Percentiles rank a stretch among this genome's conserved stretches.
phyloP scores from a whole-genome alignment of 164 flowering plant genomes.

The Macadamia tetraphylla region DNA sequence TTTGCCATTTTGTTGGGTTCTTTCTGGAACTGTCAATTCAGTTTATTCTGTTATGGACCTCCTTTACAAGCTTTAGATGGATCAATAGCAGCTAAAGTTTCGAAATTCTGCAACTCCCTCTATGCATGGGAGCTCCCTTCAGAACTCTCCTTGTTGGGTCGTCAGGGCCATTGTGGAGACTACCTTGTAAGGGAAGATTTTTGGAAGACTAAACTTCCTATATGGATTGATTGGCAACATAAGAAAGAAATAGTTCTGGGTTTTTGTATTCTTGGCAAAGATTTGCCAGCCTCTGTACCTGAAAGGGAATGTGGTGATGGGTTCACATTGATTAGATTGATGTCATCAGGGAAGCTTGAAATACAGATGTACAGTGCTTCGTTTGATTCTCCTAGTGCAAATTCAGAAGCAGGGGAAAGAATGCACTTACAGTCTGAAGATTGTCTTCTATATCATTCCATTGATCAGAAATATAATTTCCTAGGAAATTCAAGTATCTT shows the following conservation, averaged over 20 bases:
- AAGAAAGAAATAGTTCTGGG: slow-evolving; percentile 58
- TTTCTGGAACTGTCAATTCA: slow-evolving; percentile 60
- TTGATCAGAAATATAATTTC: slow-evolving; percentile 34
- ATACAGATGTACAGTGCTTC: slow-evolving; percentile 51
- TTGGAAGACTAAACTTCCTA: slow-evolving; percentile 39
- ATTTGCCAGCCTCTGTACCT: slow-evolving; percentile 16
- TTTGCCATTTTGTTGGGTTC: slow-evolving; percentile 67
- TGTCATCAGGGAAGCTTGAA: slow-evolving; percentile 76
- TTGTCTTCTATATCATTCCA: slow-evolving; percentile 18
- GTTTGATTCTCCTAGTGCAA: slow-evolving; percentile 24
- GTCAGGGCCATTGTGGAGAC: slow-evolving; percentile 47
- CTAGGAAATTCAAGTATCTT: slow-evolving; percentile 32
- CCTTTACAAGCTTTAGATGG: slow-evolving; percentile 18
- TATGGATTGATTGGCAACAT: slow-evolving; percentile 56
- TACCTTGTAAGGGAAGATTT: slow-evolving; percentile 51
- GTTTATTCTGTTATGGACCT: slow-evolving; percentile 72
- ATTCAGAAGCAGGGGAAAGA: slow-evolving; percentile 17
- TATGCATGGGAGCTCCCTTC: slow-evolving; percentile 84
- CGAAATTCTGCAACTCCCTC: slow-evolving; percentile 25
- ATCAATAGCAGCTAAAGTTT: slow-evolving; percentile 27
- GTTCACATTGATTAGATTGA: slow-evolving; percentile 56
- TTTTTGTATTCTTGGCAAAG: slow-evolving; percentile 45
- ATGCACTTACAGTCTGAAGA: slow-evolving; percentile 14
- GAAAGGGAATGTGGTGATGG: slow-evolving; percentile 42
- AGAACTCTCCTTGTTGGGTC: slow-evolving; percentile 35